Percentiles rank a stretch among this genome's conserved stretches.
Evolutionary conservation across 129 eudicot species (phyloP).

Genomic region (Oenanthe sinensis): DNA sequence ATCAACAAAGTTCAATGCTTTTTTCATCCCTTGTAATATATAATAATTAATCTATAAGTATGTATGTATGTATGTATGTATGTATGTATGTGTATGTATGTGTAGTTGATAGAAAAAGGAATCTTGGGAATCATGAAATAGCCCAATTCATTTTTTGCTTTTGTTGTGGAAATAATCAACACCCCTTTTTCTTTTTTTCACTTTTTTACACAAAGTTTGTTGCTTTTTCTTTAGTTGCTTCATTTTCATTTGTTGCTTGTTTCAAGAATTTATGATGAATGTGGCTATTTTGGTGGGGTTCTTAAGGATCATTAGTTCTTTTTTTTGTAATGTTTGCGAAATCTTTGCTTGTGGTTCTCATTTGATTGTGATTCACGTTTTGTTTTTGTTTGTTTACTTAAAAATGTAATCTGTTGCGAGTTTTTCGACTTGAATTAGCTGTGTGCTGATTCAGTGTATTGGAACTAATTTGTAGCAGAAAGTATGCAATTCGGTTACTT

Average conservation of each 20-base stretch:
- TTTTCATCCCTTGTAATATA: too few species aligned
- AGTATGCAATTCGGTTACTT: background rate
- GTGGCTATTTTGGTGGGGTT: background rate
- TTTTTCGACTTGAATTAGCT: slow-evolving; percentile 7
- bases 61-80: too few species aligned
- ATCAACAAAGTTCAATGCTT: too few species aligned
- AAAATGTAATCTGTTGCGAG: background rate
- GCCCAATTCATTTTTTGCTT: slow-evolving; percentile 1
- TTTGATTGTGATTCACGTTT: slow-evolving; percentile 3
- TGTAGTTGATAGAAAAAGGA: background rate
- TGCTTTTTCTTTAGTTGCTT: slow-evolving; percentile 6
- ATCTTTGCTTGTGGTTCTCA: slow-evolving; percentile 3
- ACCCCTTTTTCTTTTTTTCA: slow-evolving; percentile 4
- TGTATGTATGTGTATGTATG: too few species aligned
- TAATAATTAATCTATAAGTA: too few species aligned
- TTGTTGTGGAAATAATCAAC: background rate
- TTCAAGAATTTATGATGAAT: background rate
- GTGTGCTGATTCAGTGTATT: slow-evolving; percentile 6
- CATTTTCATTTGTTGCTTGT: background rate
- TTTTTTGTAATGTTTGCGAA: background rate
- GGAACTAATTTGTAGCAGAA: background rate
- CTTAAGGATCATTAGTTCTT: background rate
- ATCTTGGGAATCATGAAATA: slow-evolving; percentile 12
- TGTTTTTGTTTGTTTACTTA: background rate
- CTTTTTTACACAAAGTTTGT: background rate